Percentiles rank a stretch among this genome's conserved stretches.
Conservation (phyloP, 2,329 filamentous ascomycete genomes). For the Pyricularia sp. region DNA sequence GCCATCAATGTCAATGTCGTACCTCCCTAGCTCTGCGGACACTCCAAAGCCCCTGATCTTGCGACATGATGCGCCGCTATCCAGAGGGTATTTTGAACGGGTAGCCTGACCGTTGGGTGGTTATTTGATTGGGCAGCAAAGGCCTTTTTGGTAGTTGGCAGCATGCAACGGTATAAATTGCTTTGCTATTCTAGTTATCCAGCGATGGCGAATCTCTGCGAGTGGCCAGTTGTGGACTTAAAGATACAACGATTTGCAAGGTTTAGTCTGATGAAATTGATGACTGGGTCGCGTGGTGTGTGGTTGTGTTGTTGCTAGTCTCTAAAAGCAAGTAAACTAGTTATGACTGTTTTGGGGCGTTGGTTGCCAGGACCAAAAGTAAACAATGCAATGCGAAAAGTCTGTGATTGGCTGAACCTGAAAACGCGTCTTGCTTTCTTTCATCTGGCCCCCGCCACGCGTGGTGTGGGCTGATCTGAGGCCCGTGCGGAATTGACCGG, state of each 20-base stretch:
- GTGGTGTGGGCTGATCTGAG: neutral
- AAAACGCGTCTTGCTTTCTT: neutral
- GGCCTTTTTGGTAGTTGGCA: neutral
- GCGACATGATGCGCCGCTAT: slow-evolving; percentile 51
- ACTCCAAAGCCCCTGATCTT: slow-evolving; percentile 79
- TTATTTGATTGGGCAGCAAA: neutral
- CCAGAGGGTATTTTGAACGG: neutral
- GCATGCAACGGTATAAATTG: neutral
- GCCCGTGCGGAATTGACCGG: neutral
- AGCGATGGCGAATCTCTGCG: neutral
- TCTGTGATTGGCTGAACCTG: neutral
- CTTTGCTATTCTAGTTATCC: neutral
- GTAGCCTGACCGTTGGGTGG: neutral
- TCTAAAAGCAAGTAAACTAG: neutral
- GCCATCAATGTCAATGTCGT: slow-evolving; percentile 14
- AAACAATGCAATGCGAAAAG: slow-evolving; percentile 4
- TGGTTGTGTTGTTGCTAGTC: neutral
- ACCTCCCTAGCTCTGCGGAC: slow-evolving; percentile 87
- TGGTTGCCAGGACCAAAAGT: neutral
- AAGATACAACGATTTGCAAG: neutral
- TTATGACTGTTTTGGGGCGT: neutral
- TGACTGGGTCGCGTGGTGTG: neutral
- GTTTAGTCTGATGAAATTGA: neutral
- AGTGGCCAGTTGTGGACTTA: neutral
- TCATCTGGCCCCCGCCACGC: neutral